These are phyloP conservation scores for Neonectria ditissima DNA, from an alignment of 2,329 filamentous ascomycete species.

Conservation along the genomic window DNA sequence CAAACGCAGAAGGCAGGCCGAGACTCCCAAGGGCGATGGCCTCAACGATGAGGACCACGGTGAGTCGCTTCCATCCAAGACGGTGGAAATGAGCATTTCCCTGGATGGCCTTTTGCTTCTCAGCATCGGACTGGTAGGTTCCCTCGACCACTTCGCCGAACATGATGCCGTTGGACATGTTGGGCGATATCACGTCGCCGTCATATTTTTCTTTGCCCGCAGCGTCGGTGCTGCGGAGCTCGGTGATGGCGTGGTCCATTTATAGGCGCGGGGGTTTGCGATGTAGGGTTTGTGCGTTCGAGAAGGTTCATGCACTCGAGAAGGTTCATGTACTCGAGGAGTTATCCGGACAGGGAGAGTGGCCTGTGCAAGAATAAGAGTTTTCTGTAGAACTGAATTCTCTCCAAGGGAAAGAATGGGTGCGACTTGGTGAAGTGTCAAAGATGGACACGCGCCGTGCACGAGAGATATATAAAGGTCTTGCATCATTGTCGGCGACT, in stretches of 20 bases:
- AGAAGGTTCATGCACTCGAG: background rate
- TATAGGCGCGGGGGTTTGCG: background rate
- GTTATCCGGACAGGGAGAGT: background rate
- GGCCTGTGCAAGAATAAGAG: background rate
- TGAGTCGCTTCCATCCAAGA: slow-evolving; percentile 4
- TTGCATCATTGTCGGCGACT: background rate
- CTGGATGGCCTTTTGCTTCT: background rate
- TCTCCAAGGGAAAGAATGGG: background rate
- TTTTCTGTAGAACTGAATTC: background rate
- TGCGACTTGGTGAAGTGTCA: background rate
- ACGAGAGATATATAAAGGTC: background rate
- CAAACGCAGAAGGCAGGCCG: background rate
- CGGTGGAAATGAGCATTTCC: slow-evolving; percentile 6
- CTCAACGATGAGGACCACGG: background rate
- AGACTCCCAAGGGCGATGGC: slow-evolving; percentile 1
- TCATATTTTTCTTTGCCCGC: background rate
- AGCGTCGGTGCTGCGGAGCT: background rate
- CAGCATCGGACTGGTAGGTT: background rate
- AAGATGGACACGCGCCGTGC: background rate
- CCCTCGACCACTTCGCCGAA: background rate
- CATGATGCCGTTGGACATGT: background rate
- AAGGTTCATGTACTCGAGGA: background rate
- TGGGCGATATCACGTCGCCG: background rate
- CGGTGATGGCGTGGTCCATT: background rate
- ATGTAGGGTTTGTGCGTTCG: background rate